Conservation (phyloP, 345 rosid species). For the Camelina laxa region DNA sequence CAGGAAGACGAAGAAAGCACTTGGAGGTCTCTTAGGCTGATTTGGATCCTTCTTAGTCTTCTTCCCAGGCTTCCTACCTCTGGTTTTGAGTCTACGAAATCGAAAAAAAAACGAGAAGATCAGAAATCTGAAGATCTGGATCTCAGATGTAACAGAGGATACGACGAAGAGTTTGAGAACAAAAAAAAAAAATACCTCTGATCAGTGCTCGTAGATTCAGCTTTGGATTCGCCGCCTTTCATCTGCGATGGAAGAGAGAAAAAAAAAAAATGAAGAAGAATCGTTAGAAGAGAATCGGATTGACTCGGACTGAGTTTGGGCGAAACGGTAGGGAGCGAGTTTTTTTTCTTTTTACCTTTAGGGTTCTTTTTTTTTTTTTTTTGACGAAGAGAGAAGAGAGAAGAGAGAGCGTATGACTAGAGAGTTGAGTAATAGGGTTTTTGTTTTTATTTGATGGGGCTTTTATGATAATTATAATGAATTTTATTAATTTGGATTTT, state of each 20-base stretch:
- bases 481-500: no score
- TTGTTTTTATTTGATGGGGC: background rate
- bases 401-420: background rate
- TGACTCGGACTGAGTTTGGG: conserved; percentile 42
- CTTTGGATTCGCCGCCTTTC: conserved; percentile 72
- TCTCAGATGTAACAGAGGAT: conserved; percentile 30
- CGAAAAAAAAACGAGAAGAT: background rate
- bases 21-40: conserved; percentile 88
- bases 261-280: conserved; percentile 33
- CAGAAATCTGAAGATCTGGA: conserved; percentile 6
- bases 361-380: conserved; percentile 2
- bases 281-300: conserved; percentile 17
- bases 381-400: conserved; percentile 36
- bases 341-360: conserved; percentile 3
- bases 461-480: no score
- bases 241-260: conserved; percentile 51
- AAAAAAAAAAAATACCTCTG: conserved; percentile 47
- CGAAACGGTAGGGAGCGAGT: conserved; percentile 36
- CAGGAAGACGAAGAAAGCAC: conserved; percentile 91
- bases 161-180: background rate
- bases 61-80: conserved; percentile 54
- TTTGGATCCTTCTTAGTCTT: conserved; percentile 83
- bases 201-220: conserved; percentile 51
- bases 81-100: conserved; percentile 53
- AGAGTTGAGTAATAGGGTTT: background rate